phyloP scores from a whole-genome alignment of 805 yeast genomes.

The Pichia exigua region DNA sequence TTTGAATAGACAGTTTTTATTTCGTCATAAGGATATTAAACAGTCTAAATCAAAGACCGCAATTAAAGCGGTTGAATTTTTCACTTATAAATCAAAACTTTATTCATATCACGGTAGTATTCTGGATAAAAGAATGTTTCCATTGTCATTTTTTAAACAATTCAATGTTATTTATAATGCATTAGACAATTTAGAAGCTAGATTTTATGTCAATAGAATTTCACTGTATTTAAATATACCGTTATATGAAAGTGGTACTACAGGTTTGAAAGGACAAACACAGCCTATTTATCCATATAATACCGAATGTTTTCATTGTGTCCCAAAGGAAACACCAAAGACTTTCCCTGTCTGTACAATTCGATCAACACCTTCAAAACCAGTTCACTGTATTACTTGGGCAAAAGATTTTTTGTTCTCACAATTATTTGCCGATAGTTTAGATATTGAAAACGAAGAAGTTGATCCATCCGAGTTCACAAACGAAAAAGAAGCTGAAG shows the following conservation, averaged over 20 bases:
- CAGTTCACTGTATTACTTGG: slow-evolving; percentile 96
- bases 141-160: slow-evolving; percentile 66
- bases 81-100: slow-evolving; percentile 58
- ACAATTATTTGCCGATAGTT: slow-evolving; percentile 49
- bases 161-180: slow-evolving; percentile 86
- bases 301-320: slow-evolving; percentile 93
- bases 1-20: slow-evolving; percentile 86
- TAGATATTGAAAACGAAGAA: slow-evolving; percentile 25
- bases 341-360: slow-evolving; percentile 95
- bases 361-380: slow-evolving; percentile 92
- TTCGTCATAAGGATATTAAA: slow-evolving; percentile 83
- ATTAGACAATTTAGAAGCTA: slow-evolving; percentile 85
- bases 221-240: slow-evolving; percentile 68
- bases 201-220: slow-evolving; percentile 81
- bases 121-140: slow-evolving; percentile 66
- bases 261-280: slow-evolving; percentile 90
- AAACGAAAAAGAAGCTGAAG: slow-evolving; percentile 55
- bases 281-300: slow-evolving; percentile 79
- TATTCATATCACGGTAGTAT: slow-evolving; percentile 83
- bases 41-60: slow-evolving; percentile 84
- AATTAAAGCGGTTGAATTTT: slow-evolving; percentile 66
- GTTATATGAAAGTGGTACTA: slow-evolving; percentile 88
- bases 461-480: slow-evolving; percentile 46
- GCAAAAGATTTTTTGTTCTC: slow-evolving; percentile 84
- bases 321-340: slow-evolving; percentile 78